Base-by-base conservation (phyloP, 495 filamentous ascomycete genomes). In the Aspergillus cristatus region DNA sequence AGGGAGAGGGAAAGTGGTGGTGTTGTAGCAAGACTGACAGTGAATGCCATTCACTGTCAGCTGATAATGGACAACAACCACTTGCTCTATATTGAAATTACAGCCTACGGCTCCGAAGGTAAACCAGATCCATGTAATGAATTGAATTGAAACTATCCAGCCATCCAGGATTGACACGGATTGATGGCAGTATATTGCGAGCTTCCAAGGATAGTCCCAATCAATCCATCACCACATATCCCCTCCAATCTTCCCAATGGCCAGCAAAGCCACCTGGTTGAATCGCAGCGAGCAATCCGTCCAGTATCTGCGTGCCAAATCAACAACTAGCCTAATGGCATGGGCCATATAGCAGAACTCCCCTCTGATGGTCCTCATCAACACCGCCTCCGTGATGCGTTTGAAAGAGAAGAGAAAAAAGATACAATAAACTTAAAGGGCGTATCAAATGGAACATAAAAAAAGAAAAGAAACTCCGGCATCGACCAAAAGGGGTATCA, bases 81-180 rank as follows among this genome's bases (percentile, higher is more conserved):
- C n/a, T n/a, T n/a, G n/a, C n/a, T n/a, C n/a, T n/a, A n/a, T n/a
- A n/a, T n/a, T n/a, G n/a, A n/a, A n/a, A n/a, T n/a, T n/a, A n/a
- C n/a, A n/a, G n/a, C n/a, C 20, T 24, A 8, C 4, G 20, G 8
- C 20, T 24, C 4, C 4, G 20, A 4, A 24, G 20, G 8, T 24
- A 24, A 24, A 24, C 4, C 8, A 4, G 28, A 30, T n/a, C 12
- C 39, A 42, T 35, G 40, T 14, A 42, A 18, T 24, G 30, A 14
- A 35, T 42, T 42, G 12, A 16, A 42, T 42, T 35, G 40, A 36
- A 42, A 35, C 33, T 42, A 42, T 42, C 40, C 40, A 42, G 40
- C 32, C 40, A 30, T 24, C 33, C 10, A 20, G 22, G 3, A 24
- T 35, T 35, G 33, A 11, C 33, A 35, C n/a, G 12, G 6, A 2